Base-by-base conservation (phyloP, 73 alveolate species). In the Stentor roeselii region DNA sequence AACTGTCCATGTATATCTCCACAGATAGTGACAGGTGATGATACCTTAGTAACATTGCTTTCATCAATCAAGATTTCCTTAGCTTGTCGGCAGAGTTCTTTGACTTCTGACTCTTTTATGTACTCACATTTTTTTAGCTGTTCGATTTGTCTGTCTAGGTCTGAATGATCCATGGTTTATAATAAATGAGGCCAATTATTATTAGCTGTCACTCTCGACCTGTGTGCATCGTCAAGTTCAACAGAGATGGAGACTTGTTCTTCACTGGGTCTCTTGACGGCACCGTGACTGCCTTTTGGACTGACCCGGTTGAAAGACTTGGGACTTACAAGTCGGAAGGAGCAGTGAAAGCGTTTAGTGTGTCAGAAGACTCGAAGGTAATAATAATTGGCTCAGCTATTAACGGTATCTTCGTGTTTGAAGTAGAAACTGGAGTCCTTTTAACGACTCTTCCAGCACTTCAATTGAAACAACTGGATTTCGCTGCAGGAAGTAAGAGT, bases 21-120 rank as follows among this genome's bases (percentile, higher is more conserved):
- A 59, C 97, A 92, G n/a, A 93, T 93, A 40, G 99, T 96, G 31
- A 96, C 97, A 27, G 99, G 99, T 32, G 99, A 90, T 39, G 90
- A 90, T 21, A 96, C 94, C 42, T 86, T 83, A 60, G 95, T 90
- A 38, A 96, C 98, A 90, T 96, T 96, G 4, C 97, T 86, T 85
- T 96, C 99, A 88, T 96, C 98, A 42, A 95, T 93, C 59, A 96
- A 82, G 35, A 96, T 87, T 34, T 96, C 99, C 78, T 92, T 93
- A 3, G 99, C 99, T 90, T 91, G 91, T 42, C 84, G 88, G 87
- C 99, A 96, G 59, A 96, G 85, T 31, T 86, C 90, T 75, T 92
- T 95, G 32, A 96, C 99, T 76, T 96, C 99, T 3, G 92, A 89
- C 88, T 96, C 99, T 59, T 95, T 93, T 30, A 95, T n/a, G 83